A percentile compares a stretch with the other conserved stretches of the same genome.
Conservation (phyloP, 73 alveolate genomes). For the Paramecium primaurelia region DNA sequence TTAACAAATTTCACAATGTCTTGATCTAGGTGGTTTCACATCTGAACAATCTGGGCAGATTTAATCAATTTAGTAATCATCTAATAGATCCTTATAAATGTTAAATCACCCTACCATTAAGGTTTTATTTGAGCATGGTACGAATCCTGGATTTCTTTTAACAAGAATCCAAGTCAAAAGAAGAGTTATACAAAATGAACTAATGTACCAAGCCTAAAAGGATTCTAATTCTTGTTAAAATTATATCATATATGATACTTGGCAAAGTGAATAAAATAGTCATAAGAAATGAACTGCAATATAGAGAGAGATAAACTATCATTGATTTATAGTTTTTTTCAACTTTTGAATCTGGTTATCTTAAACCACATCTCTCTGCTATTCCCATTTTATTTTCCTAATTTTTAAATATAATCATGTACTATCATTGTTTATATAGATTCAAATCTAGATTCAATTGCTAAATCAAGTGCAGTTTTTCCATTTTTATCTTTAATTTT, state of each 20-base stretch:
- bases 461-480: slow-evolving; percentile 22
- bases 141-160: slow-evolving; percentile 8
- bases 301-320: not conserved
- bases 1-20: slow-evolving; percentile 52
- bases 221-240: not conserved
- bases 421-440: slow-evolving; percentile 21
- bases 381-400: slow-evolving; percentile 25
- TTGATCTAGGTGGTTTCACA: slow-evolving; percentile 29
- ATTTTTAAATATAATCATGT: not conserved
- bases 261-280: not conserved
- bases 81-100: not conserved
- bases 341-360: not conserved
- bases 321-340: slow-evolving; percentile 12
- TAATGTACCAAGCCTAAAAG: not conserved
- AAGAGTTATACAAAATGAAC: not conserved
- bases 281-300: not conserved
- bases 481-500: not conserved
- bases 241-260: not conserved
- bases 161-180: not conserved
- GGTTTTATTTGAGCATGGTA: not conserved
- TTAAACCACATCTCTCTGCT: not conserved
- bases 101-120: slow-evolving; percentile 3
- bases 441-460: not conserved
- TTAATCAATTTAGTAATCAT: not conserved
- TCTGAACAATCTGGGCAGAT: slow-evolving; percentile 32